Percentiles rank a stretch among this genome's conserved stretches.
phyloP scores from a whole-genome alignment of 768 basidiomycete genomes.

The Mycena amicta region DNA sequence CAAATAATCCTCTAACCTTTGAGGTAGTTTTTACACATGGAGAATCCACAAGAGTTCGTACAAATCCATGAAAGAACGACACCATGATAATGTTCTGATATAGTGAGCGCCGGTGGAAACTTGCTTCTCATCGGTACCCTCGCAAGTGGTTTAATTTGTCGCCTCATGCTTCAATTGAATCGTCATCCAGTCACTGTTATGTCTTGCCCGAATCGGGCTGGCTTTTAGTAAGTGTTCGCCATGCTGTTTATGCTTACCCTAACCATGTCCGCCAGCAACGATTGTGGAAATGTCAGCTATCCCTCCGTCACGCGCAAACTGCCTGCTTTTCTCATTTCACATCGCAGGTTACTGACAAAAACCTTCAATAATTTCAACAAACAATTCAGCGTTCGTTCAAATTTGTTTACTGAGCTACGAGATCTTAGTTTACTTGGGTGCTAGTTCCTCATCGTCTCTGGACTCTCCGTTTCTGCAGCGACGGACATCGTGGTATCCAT shows the following conservation, averaged over 20 bases:
- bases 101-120: not conserved
- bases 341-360: not conserved
- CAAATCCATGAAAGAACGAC: not conserved
- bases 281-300: not conserved
- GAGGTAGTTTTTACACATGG: not conserved
- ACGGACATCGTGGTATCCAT: not conserved
- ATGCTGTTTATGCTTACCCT: not conserved
- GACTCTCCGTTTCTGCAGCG: not conserved
- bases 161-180: not conserved
- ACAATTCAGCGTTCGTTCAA: not conserved
- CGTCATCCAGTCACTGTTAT: not conserved
- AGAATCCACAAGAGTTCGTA: constrained; percentile 41
- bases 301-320: not conserved
- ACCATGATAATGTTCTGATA: not conserved
- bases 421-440: not conserved
- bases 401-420: not conserved
- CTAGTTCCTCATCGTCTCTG: not conserved
- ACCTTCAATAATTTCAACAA: not conserved
- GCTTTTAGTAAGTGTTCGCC: not conserved
- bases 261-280: not conserved
- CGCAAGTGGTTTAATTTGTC: not conserved
- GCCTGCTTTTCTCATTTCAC: not conserved
- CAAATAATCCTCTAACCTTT: not conserved
- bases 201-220: not conserved
- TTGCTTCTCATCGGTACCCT: not conserved